Conservation (phyloP, 208 protist species). For the Trypanosomatidae sp. region DNA sequence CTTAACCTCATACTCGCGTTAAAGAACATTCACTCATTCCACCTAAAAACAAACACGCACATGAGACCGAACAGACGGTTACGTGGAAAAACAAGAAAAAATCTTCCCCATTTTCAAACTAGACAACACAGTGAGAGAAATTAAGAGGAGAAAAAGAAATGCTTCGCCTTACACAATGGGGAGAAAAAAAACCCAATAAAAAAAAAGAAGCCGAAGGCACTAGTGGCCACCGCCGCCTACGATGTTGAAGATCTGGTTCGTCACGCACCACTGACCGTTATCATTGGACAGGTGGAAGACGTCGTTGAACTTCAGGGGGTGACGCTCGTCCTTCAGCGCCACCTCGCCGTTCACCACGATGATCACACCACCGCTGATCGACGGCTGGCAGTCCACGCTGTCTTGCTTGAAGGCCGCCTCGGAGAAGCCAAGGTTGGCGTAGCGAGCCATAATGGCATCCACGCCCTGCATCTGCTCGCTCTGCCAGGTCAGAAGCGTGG, state of each 20-base stretch:
- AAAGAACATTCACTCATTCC: too few species aligned
- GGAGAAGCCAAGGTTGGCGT: conserved; percentile 72
- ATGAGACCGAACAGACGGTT: too few species aligned
- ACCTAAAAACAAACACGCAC: too few species aligned
- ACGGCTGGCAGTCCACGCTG: conserved; percentile 83
- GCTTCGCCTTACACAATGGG: too few species aligned
- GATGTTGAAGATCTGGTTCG: conserved; percentile 90
- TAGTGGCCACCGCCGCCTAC: conserved; percentile 82
- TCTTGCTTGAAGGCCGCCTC: conserved; percentile 80
- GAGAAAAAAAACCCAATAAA: too few species aligned
- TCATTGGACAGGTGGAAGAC: conserved; percentile 83
- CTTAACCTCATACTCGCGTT: too few species aligned
- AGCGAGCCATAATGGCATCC: conserved; percentile 81
- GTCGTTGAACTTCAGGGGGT: conserved; percentile 90
- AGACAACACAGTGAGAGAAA: too few species aligned
- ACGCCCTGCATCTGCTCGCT: conserved; percentile 83
- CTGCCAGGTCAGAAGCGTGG: conserved; percentile 86
- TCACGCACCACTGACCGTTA: conserved; percentile 79
- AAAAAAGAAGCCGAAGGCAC: too few species aligned
- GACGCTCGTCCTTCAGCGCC: conserved; percentile 65
- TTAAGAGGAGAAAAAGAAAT: too few species aligned
- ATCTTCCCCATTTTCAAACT: too few species aligned
- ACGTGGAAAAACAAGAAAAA: too few species aligned
- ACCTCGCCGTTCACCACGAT: conserved; percentile 88
- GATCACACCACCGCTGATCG: conserved; percentile 65